A percentile compares a stretch with the other conserved stretches of the same genome.
Conservation (phyloP, 1,139 yeast species). For the Pichia kudriavzevii region DNA sequence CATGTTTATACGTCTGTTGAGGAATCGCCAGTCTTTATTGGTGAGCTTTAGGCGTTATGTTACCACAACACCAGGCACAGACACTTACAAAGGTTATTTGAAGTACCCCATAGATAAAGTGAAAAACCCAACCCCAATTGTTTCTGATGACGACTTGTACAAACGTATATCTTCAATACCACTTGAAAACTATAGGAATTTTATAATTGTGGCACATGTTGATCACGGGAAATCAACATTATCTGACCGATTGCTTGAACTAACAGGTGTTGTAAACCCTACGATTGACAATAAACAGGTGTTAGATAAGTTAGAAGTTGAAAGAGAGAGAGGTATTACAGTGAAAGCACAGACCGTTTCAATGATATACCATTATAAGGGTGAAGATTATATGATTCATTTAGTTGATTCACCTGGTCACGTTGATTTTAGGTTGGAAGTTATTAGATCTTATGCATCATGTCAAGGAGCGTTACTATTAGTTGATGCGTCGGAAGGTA, state of each 20-base stretch:
- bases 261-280: constrained; percentile 81
- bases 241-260: constrained; percentile 77
- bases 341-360: constrained; percentile 96
- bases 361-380: constrained; percentile 73
- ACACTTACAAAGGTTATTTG: constrained; percentile 22
- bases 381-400: constrained; percentile 72
- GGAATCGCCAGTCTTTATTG: too few relatives aligned
- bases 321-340: constrained; percentile 91
- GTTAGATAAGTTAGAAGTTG: constrained; percentile 87
- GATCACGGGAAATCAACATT: constrained; percentile 96
- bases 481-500: constrained; percentile 94
- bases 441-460: constrained; percentile 86
- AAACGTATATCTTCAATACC: constrained; percentile 70
- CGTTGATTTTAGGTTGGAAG: constrained; percentile 93
- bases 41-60: too few relatives aligned
- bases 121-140: constrained; percentile 23
- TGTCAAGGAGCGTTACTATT: constrained; percentile 90
- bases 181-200: constrained; percentile 73
- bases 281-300: constrained; percentile 76
- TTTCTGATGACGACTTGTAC: constrained; percentile 18
- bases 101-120: constrained; percentile 20
- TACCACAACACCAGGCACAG: constrained; percentile 10
- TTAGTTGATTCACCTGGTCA: constrained; percentile 98
- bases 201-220: constrained; percentile 93
- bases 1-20: too few relatives aligned